Conservation (phyloP, 2,329 filamentous ascomycete species). For the Penicillium sp. region DNA sequence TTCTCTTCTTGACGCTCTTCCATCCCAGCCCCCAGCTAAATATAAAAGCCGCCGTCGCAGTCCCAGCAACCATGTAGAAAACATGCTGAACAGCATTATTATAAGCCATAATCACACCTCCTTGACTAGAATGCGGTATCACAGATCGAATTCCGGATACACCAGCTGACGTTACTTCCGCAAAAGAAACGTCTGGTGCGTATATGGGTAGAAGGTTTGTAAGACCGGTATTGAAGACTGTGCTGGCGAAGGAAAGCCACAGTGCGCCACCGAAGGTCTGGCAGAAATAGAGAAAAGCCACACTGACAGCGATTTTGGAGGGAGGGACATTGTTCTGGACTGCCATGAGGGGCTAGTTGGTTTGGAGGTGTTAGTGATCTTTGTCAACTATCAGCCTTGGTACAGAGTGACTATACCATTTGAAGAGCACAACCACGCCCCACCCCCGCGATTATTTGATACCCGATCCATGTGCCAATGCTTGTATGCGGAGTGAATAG, state of each 20-base stretch:
- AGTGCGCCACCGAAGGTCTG: not conserved
- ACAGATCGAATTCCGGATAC: not conserved
- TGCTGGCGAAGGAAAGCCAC: not conserved
- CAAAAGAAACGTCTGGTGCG: not conserved
- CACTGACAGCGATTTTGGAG: not conserved
- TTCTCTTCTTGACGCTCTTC: too few species aligned
- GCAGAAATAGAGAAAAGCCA: not conserved
- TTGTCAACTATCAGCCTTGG: not conserved
- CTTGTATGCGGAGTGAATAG: not conserved
- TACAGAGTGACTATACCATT: not conserved
- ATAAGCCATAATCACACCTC: not conserved
- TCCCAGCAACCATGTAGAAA: too few species aligned
- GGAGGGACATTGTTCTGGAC: not conserved
- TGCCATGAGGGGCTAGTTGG: not conserved
- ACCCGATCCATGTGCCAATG: not conserved
- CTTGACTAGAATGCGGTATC: conserved; percentile 4
- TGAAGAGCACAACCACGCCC: not conserved
- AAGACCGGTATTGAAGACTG: not conserved
- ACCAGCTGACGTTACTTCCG: not conserved
- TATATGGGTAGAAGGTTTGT: not conserved
- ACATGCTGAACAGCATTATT: too few species aligned
- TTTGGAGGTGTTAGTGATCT: too few species aligned
- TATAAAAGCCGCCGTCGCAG: too few species aligned
- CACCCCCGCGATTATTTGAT: not conserved
- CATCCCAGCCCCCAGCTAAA: too few species aligned